A percentile compares a stretch with the other conserved stretches of the same genome.
phyloP scores from a whole-genome alignment of 495 filamentous ascomycete species.

The Antarctomyces pellizariae region DNA sequence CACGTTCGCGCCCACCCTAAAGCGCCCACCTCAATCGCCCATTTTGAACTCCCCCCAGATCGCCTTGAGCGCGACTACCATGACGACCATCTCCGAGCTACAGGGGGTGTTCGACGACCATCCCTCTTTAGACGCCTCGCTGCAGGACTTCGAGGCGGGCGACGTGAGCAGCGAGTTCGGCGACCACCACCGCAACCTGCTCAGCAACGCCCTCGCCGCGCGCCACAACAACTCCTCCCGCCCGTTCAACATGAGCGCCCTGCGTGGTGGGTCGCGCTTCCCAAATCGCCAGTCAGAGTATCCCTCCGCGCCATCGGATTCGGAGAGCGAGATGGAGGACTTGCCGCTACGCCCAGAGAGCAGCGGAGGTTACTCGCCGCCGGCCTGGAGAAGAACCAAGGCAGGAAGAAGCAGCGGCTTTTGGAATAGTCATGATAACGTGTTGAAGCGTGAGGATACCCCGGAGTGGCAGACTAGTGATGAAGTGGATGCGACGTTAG shows the following conservation, averaged over 20 bases:
- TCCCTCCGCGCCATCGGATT: conserved; percentile 34
- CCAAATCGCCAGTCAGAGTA: conserved; percentile 61
- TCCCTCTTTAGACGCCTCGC: conserved; percentile 44
- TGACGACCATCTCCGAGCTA: conserved; percentile 10
- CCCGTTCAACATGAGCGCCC: too few relatives aligned
- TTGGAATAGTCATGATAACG: conserved; percentile 22
- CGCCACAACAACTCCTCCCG: too few relatives aligned
- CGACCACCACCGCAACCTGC: conserved; percentile 16
- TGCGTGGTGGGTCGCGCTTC: too few relatives aligned
- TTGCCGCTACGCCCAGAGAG: too few relatives aligned
- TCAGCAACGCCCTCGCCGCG: conserved; percentile 16
- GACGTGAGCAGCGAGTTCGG: conserved; percentile 19
- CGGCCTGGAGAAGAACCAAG: conserved; percentile 28
- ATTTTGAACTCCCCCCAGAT: conserved; percentile 1
- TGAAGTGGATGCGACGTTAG: conserved; percentile 19
- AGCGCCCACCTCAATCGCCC: conserved; percentile 1
- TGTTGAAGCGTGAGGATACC: conserved; percentile 6
- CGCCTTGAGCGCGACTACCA: conserved; percentile 2
- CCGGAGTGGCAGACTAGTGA: conserved; percentile 13
- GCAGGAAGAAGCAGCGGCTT: conserved; percentile 30
- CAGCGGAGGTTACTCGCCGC: conserved; percentile 29
- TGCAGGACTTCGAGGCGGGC: conserved; percentile 51
- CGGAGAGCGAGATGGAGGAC: conserved; percentile 23
- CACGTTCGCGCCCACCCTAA: conserved; percentile 11
- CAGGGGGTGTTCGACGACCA: conserved; percentile 33